These are phyloP conservation scores for Calonectria honghensis DNA, from an alignment of 2,329 filamentous ascomycete species.

Conservation along the genomic window DNA sequence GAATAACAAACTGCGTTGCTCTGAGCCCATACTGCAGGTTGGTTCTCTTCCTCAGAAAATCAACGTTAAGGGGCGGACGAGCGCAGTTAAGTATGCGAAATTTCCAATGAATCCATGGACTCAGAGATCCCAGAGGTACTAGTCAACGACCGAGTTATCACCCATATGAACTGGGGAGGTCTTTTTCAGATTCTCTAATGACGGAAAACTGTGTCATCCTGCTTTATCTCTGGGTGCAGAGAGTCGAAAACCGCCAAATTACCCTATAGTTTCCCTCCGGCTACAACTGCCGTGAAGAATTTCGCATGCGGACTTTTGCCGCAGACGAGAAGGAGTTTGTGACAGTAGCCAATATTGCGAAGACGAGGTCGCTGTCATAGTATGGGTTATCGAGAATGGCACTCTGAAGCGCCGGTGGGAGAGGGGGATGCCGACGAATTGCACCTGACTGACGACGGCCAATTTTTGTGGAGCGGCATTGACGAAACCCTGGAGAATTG, in stretches of 20 bases:
- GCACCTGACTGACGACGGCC: not conserved
- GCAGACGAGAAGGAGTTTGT: not conserved
- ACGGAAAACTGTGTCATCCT: not conserved
- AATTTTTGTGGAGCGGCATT: not conserved
- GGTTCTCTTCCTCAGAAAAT: too few species aligned
- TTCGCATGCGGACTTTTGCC: not conserved
- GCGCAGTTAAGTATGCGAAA: not conserved
- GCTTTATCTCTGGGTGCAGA: not conserved
- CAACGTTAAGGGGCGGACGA: not conserved
- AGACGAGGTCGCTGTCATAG: not conserved
- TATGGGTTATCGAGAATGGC: not conserved
- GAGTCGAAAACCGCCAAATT: not conserved
- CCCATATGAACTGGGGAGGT: not conserved
- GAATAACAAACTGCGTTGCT: too few species aligned
- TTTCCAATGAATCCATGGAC: not conserved
- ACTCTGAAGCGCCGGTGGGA: not conserved
- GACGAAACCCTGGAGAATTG: not conserved
- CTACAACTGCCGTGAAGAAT: not conserved
- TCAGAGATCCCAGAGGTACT: not conserved
- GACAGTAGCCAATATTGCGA: not conserved
- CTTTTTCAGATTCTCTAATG: conserved; percentile 5
- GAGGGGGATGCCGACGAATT: not conserved
- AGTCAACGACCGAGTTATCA: not conserved
- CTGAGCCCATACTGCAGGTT: too few species aligned
- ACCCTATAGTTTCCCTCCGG: not conserved